Evolutionary conservation across 768 basidiomycete species (phyloP).

Genomic region (Cyclocybe aegerita): DNA sequence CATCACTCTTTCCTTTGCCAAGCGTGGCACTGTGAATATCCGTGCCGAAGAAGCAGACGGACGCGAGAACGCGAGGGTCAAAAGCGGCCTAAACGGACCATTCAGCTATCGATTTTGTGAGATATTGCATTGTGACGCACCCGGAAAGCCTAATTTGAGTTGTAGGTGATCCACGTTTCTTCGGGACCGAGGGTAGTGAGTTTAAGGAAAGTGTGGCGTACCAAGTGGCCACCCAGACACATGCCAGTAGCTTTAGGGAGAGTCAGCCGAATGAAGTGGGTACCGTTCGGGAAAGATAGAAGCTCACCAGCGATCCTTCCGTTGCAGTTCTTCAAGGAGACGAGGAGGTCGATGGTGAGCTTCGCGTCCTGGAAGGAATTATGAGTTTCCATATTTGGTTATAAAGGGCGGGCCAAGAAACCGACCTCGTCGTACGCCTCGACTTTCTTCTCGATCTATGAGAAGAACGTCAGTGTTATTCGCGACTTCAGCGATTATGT

Average conservation of each 20-base stretch:
- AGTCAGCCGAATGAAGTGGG: conserved; percentile 6
- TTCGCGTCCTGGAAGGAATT: conserved; percentile 62
- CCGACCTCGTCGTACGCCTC: conserved; percentile 85
- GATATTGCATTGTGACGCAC: conserved; percentile 23
- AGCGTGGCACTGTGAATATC: conserved; percentile 89
- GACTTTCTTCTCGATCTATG: conserved; percentile 83
- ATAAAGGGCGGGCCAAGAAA: not conserved
- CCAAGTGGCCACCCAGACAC: conserved; percentile 87
- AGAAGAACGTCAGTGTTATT: not conserved
- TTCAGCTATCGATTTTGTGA: not conserved
- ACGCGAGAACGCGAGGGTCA: conserved; percentile 75
- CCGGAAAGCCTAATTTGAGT: conserved; percentile 34
- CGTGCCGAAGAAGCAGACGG: conserved; percentile 95
- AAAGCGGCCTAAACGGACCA: conserved; percentile 71
- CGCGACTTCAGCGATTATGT: not conserved
- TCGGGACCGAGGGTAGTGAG: conserved; percentile 1
- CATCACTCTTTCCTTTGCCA: conserved; percentile 81
- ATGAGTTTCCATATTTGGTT: not conserved
- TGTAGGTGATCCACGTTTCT: not conserved
- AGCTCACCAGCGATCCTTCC: conserved; percentile 81
- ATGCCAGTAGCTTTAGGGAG: conserved; percentile 71
- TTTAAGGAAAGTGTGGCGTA: conserved; percentile 29
- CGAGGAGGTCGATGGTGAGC: conserved; percentile 73
- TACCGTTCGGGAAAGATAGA: not conserved
- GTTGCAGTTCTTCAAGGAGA: conserved; percentile 77